Base-by-base conservation (phyloP, 805 yeast genomes). In the Lipomyces yamadae region DNA sequence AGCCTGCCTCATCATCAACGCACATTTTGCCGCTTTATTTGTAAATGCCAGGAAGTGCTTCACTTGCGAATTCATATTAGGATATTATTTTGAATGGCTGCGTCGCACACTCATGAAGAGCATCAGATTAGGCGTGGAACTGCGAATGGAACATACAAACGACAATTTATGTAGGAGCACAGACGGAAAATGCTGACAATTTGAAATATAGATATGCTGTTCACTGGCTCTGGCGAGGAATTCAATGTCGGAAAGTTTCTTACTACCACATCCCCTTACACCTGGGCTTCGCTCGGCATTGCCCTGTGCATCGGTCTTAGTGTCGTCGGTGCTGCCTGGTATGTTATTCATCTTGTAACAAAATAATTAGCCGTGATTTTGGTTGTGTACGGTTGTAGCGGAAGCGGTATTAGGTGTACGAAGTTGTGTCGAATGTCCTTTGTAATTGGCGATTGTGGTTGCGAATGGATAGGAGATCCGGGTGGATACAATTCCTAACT, bases 261-360 rank as follows among this genome's bases (percentile, higher is more conserved):
- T 72, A 86, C 87, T 72, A 82, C 89, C 48, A 87, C 95, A 2
- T 92, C 98, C 30, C 99, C 99, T 5, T 95, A 95, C 77, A 86
- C 95, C 89, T 95, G 98, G 98, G 98, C 98, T 35, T 85, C 86
- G 70, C 79, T 92, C 70, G 99, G 99, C 63, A 92, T 95, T 70
- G 88, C 90, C 15, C 80, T 87, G 61, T 94, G 99, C 80, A 92
- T 96, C 73, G 98, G 98, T 13, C 84, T 95, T 67, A 88, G 96
- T 59, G 98, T 95, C 15, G 89, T 93, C 54, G 99, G 99, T 52
- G 99, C 99, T 15, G 98, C 98, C 4, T 95, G 99, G 99, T 74
- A 72, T 52, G 77, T 69, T 4, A 4, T 50, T 7, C 4, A 39
- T 42, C n/a, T n/a, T 29, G 55, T 24, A 29, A 29, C 29, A 10